Evolutionary conservation across 768 basidiomycete species (phyloP).

Genomic region (Calocybe indica): DNA sequence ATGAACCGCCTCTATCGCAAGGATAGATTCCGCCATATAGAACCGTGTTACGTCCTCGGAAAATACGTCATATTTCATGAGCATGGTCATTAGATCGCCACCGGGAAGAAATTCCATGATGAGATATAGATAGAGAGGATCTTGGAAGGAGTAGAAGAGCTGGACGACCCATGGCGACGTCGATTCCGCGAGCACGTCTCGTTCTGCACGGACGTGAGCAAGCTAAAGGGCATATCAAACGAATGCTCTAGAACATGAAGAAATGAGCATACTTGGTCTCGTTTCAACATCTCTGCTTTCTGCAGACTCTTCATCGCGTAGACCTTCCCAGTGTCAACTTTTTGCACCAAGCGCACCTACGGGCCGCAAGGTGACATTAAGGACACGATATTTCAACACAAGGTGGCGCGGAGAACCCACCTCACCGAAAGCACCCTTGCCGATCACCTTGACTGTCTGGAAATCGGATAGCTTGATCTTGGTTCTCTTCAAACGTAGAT

Average conservation of each 20-base stretch:
- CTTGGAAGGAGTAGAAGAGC: slow-evolving; percentile 97
- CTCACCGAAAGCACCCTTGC: slow-evolving; percentile 98
- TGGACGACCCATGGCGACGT: slow-evolving; percentile 98
- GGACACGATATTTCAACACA: slow-evolving; percentile 2
- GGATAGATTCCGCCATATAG: slow-evolving; percentile 98
- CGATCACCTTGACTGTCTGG: slow-evolving; percentile 95
- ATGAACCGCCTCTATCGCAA: slow-evolving; percentile 97
- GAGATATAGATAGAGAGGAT: slow-evolving; percentile 90
- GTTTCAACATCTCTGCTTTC: slow-evolving; percentile 99
- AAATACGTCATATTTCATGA: slow-evolving; percentile 99
- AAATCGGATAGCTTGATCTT: slow-evolving; percentile 93
- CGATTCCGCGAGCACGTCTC: slow-evolving; percentile 93
- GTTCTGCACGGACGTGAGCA: slow-evolving; percentile 95
- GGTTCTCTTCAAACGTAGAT: slow-evolving; percentile 87
- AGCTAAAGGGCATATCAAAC: slow-evolving; percentile 45
- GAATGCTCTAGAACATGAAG: neutral
- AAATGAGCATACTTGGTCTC: slow-evolving; percentile 71
- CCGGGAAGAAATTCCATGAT: slow-evolving; percentile 88
- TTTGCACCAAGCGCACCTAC: slow-evolving; percentile 92
- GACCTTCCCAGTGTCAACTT: slow-evolving; percentile 94
- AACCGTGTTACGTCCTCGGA: slow-evolving; percentile 98
- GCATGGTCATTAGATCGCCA: slow-evolving; percentile 99
- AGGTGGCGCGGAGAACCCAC: slow-evolving; percentile 31
- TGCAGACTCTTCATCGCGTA: slow-evolving; percentile 99
- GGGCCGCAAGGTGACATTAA: slow-evolving; percentile 3